Evolutionary conservation across 495 filamentous ascomycete genomes (phyloP).

Genomic region (Immersiella caudata): DNA sequence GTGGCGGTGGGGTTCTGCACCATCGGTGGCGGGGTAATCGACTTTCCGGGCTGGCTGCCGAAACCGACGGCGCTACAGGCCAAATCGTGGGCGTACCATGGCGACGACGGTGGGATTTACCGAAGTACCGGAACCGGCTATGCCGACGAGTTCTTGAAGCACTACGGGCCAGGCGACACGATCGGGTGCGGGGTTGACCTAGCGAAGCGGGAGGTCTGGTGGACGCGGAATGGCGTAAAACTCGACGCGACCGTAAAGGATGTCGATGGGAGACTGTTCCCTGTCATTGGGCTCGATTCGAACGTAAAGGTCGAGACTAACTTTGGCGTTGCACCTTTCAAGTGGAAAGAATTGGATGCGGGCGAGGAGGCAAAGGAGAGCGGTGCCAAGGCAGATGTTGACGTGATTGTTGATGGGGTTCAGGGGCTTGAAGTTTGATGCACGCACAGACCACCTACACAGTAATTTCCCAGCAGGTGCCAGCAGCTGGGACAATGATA

Average conservation of each 20-base stretch:
- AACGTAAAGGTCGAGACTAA: slow-evolving; percentile 25
- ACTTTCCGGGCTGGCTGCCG: slow-evolving; percentile 27
- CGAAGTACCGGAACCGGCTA: not conserved
- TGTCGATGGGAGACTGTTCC: slow-evolving; percentile 30
- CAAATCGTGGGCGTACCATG: slow-evolving; percentile 28
- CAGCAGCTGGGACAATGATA: too few species aligned
- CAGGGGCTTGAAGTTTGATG: not conserved
- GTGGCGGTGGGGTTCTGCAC: slow-evolving; percentile 33
- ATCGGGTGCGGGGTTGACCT: slow-evolving; percentile 33
- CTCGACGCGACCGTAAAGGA: slow-evolving; percentile 11
- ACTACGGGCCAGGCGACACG: slow-evolving; percentile 26
- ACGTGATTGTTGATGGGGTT: not conserved
- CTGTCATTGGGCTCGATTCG: slow-evolving; percentile 25
- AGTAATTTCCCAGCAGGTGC: too few species aligned
- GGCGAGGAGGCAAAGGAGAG: not conserved
- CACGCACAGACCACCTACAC: too few species aligned
- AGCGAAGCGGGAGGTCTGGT: slow-evolving; percentile 26
- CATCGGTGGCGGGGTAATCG: slow-evolving; percentile 26
- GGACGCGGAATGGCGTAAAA: slow-evolving; percentile 30
- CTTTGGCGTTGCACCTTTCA: slow-evolving; percentile 25
- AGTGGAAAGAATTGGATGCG: slow-evolving; percentile 19
- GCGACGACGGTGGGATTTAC: slow-evolving; percentile 25
- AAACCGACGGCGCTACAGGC: slow-evolving; percentile 1
- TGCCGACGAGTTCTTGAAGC: not conserved
- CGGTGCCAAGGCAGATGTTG: not conserved